Base-by-base conservation (phyloP, 768 basidiomycete genomes). In the Leucosporidium yakuticum region DNA sequence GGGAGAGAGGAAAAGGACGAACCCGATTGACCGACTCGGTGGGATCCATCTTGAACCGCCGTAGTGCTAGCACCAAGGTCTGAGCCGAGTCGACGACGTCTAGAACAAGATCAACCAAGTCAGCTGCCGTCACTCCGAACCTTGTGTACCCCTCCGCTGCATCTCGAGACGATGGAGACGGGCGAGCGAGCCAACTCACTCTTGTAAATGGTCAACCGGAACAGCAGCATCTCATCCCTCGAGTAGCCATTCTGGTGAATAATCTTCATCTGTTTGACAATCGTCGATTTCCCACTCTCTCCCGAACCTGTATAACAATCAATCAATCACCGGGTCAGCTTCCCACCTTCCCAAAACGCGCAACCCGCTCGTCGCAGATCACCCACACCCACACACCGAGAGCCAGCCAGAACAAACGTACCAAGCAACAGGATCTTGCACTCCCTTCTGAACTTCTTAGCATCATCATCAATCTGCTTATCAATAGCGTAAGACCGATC, bases 261-360 rank as follows among this genome's bases (percentile, higher is more conserved):
- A 66, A 97, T 94, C 83, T 95, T 96, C 93, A 98, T 96, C 79
- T 98, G 94, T 78, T 98, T 97, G 47, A 96, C 92, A 71, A 98
- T 91, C 0, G 94, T 98, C 6, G 86, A 87, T 80, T 97, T 97
- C 9, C 94, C 95, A 0, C 89, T 90, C 81, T 95, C 92, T 74
- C 94, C 91, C 20, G 92, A 93, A 64, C 94, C 93, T 94, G 74
- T 25, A 21, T 6, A 15, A 48, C 0, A 36, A 64, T 25, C 25
- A n/a, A n/a, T n/a, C n/a, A n/a, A n/a, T n/a, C 2, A 19, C n/a
- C 25, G 25, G 20, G 59, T 60, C 57, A 63, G 54, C n/a, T 48
- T 9, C 17, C 39, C 11, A 8, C 17, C 31, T 34, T 34, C 55
- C 32, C 11, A 11, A 31, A 34, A 15, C 55, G 11, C 31, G 48